Conservation (phyloP, 1,284 basidiomycete species). For the Phylloporus sp. region DNA sequence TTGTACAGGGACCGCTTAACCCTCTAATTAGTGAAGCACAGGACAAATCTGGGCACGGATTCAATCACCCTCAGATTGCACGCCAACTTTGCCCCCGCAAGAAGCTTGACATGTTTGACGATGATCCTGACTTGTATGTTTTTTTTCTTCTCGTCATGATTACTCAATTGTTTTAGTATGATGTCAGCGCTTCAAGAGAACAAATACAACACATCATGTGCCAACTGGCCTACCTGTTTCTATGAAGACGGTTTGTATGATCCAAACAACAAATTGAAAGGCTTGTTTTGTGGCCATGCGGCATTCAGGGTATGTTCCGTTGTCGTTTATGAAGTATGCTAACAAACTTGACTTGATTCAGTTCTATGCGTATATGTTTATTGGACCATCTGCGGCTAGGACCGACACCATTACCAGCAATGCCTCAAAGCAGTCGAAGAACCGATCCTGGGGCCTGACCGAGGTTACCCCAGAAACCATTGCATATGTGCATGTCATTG, state of each 20-base stretch:
- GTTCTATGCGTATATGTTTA: constrained; percentile 12
- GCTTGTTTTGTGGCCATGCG: background rate
- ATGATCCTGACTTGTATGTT: constrained; percentile 7
- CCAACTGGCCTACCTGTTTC: constrained; percentile 7
- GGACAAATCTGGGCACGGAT: constrained; percentile 1
- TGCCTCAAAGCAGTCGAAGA: background rate
- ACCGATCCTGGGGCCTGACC: background rate
- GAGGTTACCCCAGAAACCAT: background rate
- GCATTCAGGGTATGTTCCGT: background rate
- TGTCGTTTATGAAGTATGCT: background rate
- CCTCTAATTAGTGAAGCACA: constrained; percentile 1
- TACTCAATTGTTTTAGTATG: background rate
- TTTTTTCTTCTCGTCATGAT: background rate
- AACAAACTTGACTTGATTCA: background rate
- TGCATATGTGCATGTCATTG: background rate
- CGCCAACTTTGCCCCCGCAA: background rate
- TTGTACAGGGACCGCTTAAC: background rate
- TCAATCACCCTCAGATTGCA: constrained; percentile 12
- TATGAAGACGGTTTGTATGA: constrained; percentile 5
- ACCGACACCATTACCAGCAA: background rate
- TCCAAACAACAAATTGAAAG: background rate
- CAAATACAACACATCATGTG: too few relatives aligned
- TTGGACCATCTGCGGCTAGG: background rate
- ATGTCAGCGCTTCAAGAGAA: background rate
- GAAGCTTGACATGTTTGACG: constrained; percentile 13